These are phyloP conservation scores for Nicotiana benthamiana DNA, from an alignment of 257 asterid genomes.

Conservation along the genomic window DNA sequence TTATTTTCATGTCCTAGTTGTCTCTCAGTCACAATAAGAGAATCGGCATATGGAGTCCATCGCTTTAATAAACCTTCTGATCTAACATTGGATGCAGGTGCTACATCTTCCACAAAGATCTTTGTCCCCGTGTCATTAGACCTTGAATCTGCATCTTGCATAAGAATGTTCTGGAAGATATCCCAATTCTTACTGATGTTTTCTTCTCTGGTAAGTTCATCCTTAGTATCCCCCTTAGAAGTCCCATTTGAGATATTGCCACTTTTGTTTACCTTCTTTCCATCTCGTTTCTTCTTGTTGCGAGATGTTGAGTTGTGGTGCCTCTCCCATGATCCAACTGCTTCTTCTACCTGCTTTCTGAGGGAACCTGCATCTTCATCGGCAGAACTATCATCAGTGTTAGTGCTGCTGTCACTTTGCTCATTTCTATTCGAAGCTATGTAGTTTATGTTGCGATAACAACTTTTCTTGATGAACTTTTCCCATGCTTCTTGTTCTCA, in stretches of 20 bases:
- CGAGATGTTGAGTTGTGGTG: constrained; percentile 35
- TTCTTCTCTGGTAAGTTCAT: constrained; percentile 27
- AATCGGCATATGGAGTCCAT: constrained; percentile 34
- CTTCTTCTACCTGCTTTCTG: constrained; percentile 52
- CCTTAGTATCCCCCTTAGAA: constrained; percentile 20
- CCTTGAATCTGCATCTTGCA: constrained; percentile 51
- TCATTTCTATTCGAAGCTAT: constrained; percentile 46
- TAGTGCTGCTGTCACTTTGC: constrained; percentile 30
- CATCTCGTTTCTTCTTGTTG: constrained; percentile 30
- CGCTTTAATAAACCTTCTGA: constrained; percentile 14
- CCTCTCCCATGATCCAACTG: constrained; percentile 47
- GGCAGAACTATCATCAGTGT: constrained; percentile 31
- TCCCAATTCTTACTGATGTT: constrained; percentile 54
- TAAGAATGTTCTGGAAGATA: constrained; percentile 64
- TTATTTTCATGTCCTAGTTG: constrained; percentile 17
- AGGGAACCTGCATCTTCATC: constrained; percentile 42
- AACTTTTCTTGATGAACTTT: constrained; percentile 52
- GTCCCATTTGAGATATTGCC: background rate
- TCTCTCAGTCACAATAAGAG: constrained; percentile 33
- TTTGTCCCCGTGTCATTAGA: constrained; percentile 20
- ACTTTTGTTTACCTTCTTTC: constrained; percentile 27
- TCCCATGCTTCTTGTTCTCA: constrained; percentile 37
- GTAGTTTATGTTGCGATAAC: constrained; percentile 82
- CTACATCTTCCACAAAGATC: constrained; percentile 18
- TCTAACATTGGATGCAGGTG: constrained; percentile 16